These are phyloP conservation scores for Ligustrum vulgare DNA, from an alignment of 257 asterid species.

Conservation along the genomic window DNA sequence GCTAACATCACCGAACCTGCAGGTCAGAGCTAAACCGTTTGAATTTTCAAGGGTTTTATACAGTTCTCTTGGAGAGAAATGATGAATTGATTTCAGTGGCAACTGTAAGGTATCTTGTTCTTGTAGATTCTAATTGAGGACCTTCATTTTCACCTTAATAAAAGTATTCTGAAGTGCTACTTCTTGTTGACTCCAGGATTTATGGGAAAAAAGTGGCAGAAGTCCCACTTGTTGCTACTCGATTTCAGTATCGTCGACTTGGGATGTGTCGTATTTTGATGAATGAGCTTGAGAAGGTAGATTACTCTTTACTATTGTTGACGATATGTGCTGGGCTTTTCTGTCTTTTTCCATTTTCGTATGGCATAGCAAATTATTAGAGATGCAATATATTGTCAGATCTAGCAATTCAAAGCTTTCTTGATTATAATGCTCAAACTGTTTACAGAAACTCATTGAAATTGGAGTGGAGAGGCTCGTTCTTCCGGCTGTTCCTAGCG, in stretches of 20 bases:
- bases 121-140: constrained; percentile 15
- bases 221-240: constrained; percentile 83
- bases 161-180: constrained; percentile 14
- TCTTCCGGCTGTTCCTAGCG: constrained; percentile 77
- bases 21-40: constrained; percentile 85
- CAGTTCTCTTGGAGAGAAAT: constrained; percentile 68
- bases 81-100: constrained; percentile 76
- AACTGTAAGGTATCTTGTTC: constrained; percentile 59
- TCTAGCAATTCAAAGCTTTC: constrained; percentile 10
- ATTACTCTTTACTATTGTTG: not conserved
- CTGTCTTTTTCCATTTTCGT: not conserved
- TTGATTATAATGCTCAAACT: constrained; percentile 9
- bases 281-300: constrained; percentile 90
- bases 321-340: not conserved
- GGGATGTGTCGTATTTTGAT: constrained; percentile 93
- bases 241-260: constrained; percentile 75
- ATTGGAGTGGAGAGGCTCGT: constrained; percentile 86
- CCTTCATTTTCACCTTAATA: constrained; percentile 7
- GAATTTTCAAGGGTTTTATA: constrained; percentile 82
- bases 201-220: constrained; percentile 85
- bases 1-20: constrained; percentile 9
- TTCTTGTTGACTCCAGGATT: constrained; percentile 49
- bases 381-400: not conserved
- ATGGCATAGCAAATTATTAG: not conserved
- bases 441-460: constrained; percentile 59